Conservation (phyloP, 352 stramenopile species). For the Pythium phragmiticola region DNA sequence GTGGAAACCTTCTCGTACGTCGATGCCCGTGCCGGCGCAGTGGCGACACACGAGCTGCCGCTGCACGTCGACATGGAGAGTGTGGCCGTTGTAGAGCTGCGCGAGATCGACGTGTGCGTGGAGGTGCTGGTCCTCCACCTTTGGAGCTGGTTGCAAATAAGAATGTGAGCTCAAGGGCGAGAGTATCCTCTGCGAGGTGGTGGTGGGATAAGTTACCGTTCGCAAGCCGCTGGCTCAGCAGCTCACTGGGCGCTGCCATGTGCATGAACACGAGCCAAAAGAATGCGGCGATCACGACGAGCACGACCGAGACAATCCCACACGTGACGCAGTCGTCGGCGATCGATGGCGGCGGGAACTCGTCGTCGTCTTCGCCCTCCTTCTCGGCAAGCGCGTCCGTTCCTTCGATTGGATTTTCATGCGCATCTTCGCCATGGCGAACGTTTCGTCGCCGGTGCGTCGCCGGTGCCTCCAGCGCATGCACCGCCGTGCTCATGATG, state of each 20-base stretch:
- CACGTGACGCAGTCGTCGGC: slow-evolving; percentile 23
- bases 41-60: slow-evolving; percentile 39
- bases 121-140: slow-evolving; percentile 37
- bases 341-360: not conserved
- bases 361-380: slow-evolving; percentile 7
- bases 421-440: not conserved
- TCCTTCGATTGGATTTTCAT: not conserved
- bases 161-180: not conserved
- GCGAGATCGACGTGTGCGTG: slow-evolving; percentile 33
- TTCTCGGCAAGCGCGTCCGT: not conserved
- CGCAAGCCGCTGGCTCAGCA: slow-evolving; percentile 19
- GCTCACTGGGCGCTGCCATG: slow-evolving; percentile 13
- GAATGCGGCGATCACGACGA: slow-evolving; percentile 17
- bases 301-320: slow-evolving; percentile 21
- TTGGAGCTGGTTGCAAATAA: slow-evolving; percentile 17
- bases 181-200: not conserved
- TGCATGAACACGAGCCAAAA: slow-evolving; percentile 27
- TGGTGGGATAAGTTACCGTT: slow-evolving; percentile 5
- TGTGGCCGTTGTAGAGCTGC: slow-evolving; percentile 39
- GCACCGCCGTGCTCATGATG: slow-evolving; percentile 5
- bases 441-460: slow-evolving; percentile 2
- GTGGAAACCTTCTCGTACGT: slow-evolving; percentile 38
- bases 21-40: slow-evolving; percentile 38
- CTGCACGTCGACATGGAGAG: slow-evolving; percentile 27
- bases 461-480: slow-evolving; percentile 9